phyloP scores from a whole-genome alignment of 805 yeast genomes.

The Myxozyma monticola region DNA sequence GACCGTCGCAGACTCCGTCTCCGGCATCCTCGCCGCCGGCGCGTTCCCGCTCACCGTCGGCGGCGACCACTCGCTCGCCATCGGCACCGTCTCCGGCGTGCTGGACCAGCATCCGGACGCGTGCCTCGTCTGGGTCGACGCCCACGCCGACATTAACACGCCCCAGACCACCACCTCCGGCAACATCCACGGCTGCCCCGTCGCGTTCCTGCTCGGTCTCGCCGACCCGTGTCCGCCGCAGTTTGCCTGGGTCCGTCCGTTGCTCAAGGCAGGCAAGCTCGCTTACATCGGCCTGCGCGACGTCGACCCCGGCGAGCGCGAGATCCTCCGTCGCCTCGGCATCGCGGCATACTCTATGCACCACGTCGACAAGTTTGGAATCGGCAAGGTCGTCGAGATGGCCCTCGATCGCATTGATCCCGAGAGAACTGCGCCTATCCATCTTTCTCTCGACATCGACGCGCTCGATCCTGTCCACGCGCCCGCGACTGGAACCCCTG shows the following conservation, averaged over 20 bases:
- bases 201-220: conserved; percentile 83
- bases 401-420: conserved; percentile 81
- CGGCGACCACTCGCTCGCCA: conserved; percentile 96
- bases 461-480: conserved; percentile 93
- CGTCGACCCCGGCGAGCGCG: conserved; percentile 83
- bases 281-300: conserved; percentile 95
- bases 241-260: conserved; percentile 76
- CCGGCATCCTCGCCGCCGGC: conserved; percentile 48
- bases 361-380: conserved; percentile 92
- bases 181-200: conserved; percentile 95
- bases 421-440: conserved; percentile 69
- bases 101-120: conserved; percentile 79
- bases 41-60: conserved; percentile 82
- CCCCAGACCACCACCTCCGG: conserved; percentile 81
- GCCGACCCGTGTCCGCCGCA: conserved; percentile 63
- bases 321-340: conserved; percentile 64
- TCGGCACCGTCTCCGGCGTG: conserved; percentile 87
- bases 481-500: conserved; percentile 98
- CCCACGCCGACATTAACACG: conserved; percentile 96
- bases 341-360: conserved; percentile 92
- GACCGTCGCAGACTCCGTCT: conserved; percentile 61
- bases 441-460: conserved; percentile 92
- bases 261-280: conserved; percentile 65
- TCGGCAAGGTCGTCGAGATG: conserved; percentile 86
- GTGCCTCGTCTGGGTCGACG: conserved; percentile 93